Base-by-base conservation (phyloP, 768 basidiomycete species). In the Leucogyrophana mollusca region DNA sequence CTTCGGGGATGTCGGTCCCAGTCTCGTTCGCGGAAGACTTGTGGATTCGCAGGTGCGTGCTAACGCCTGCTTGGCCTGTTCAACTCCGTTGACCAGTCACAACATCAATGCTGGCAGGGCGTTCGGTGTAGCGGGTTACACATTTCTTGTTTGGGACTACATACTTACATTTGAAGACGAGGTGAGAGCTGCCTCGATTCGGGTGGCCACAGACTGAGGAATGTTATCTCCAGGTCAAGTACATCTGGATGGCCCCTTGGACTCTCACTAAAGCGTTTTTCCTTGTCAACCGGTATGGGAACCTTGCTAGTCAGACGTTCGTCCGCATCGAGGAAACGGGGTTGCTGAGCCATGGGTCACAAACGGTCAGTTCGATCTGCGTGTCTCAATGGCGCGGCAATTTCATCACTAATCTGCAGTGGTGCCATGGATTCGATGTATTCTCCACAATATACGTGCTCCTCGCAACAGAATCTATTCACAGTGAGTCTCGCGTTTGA, bases 141-240 rank as follows among this genome's bases (percentile, higher is more conserved):
- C 53, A 2, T 43, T 49, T n/a, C 43, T 56, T 8, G 47, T 52
- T 21, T 56, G 50, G n/a, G 53, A 56, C 17, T 49, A 56, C n/a
- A 9, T 40, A 14, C 23, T 57, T 22, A 57, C 56, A 6, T 33
- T 57, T 9, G 23, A 40, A 13, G 30, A 46, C 17, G 56, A 57
- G 41, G 56, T 56, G 14, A 3, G 51, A 40, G 22, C 4, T 6
- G 13, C 20, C 8, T 25, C 1, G 37, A 53, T 13, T 61, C 61
- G 58, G 23, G 40, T 30, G 27, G 6, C 27, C 27, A 6, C 27
- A 30, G 13, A 13, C 27, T 30, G 6, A 30, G 27, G 6, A 34
- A 5, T n/a, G 16, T 41, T 18, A 8, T 9, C n/a, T 20, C 13
- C n/a, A 55, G 56, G 32, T 47, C 39, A 25, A 43, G 17, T 56